phyloP scores from a whole-genome alignment of 176 grass and related monocot species.

The Oryza nivara region DNA sequence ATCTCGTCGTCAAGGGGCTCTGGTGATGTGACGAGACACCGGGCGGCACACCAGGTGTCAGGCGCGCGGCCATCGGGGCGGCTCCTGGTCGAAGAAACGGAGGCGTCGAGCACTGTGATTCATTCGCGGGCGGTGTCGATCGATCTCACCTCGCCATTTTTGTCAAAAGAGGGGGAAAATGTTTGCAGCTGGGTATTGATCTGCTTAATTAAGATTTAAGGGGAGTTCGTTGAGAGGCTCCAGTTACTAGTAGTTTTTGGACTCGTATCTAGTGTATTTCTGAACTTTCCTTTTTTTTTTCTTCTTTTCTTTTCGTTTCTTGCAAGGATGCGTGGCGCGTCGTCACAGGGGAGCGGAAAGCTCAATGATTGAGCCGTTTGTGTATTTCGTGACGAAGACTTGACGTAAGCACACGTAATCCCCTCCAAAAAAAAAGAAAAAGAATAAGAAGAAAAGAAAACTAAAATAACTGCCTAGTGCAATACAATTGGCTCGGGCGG shows the following conservation, averaged over 20 bases:
- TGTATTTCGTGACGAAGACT: neutral
- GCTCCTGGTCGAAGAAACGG: neutral
- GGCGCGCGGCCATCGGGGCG: neutral
- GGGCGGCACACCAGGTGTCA: constrained; percentile 33
- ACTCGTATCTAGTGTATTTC: too few relatives aligned
- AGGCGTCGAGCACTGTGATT: neutral
- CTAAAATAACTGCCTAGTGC: neutral
- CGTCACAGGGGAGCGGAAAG: too few relatives aligned
- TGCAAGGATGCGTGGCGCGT: too few relatives aligned
- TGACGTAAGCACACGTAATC: neutral
- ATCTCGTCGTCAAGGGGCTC: neutral
- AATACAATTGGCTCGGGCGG: too few relatives aligned
- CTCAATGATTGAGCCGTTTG: constrained; percentile 17
- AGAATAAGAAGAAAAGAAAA: too few relatives aligned
- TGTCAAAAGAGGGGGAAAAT: constrained; percentile 36
- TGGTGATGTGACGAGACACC: neutral
- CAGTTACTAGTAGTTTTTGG: neutral
- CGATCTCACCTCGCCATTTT: neutral
- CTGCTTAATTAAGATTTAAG: neutral
- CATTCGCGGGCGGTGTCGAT: neutral
- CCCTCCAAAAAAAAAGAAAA: too few relatives aligned
- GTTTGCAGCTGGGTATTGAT: too few relatives aligned
- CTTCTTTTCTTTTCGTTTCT: too few relatives aligned
- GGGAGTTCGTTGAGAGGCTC: constrained; percentile 15
- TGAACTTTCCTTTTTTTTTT: too few relatives aligned